A percentile compares a stretch with the other conserved stretches of the same genome.
These are phyloP conservation scores for Eucalyptus marginata DNA, from an alignment of 345 rosid species.

Conservation along the genomic window DNA sequence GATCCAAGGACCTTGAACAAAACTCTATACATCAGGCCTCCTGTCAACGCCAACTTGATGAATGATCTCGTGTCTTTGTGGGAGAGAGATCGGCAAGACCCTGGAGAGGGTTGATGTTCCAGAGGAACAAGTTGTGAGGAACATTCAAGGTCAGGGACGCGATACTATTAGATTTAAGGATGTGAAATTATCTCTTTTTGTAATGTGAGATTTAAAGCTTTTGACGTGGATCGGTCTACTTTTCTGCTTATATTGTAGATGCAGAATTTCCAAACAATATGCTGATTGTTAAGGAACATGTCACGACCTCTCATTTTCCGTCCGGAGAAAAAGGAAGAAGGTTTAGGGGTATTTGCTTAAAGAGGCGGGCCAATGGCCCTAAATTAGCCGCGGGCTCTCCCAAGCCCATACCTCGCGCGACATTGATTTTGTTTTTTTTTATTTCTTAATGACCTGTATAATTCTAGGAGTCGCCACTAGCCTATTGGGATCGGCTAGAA, in stretches of 20 bases:
- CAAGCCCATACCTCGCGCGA: too few species aligned
- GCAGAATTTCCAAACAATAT: background rate
- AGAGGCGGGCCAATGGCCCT: too few species aligned
- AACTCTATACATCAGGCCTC: background rate
- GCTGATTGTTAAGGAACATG: too few species aligned
- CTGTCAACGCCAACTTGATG: background rate
- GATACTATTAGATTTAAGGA: background rate
- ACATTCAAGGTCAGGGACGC: background rate
- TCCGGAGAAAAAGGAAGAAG: too few species aligned
- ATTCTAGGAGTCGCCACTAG: too few species aligned
- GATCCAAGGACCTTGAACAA: constrained; percentile 1
- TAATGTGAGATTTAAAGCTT: background rate
- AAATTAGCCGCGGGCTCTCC: too few species aligned
- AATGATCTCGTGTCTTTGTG: background rate
- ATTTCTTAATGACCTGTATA: too few species aligned
- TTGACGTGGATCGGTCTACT: background rate
- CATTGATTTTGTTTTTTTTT: too few species aligned
- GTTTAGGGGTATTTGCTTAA: too few species aligned
- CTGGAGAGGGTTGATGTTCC: background rate
- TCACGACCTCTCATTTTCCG: too few species aligned
- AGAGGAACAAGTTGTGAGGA: background rate
- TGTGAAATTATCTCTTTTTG: background rate
- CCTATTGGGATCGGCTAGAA: too few species aligned
- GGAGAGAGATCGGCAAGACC: constrained; percentile 1
- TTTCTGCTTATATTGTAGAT: background rate